Evolutionary conservation across 2,329 filamentous ascomycete genomes (phyloP).

Genomic region (Zarea fungicola): DNA sequence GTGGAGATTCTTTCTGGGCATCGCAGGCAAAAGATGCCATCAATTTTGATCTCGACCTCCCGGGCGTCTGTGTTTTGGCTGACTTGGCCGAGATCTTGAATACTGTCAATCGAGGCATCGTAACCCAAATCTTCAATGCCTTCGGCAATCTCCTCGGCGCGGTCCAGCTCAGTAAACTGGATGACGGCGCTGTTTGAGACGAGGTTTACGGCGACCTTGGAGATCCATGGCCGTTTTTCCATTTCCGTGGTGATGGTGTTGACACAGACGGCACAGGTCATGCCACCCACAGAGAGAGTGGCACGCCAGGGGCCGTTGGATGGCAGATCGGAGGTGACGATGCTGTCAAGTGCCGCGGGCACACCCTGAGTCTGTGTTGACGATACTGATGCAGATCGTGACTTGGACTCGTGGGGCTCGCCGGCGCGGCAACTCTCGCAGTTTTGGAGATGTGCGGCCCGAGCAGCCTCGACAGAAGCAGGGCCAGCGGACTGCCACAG

Average conservation of each 20-base stretch:
- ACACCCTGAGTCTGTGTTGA: not conserved
- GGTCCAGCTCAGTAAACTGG: constrained; percentile 39
- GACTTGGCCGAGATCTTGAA: constrained; percentile 37
- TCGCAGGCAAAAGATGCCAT: constrained; percentile 70
- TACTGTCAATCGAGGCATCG: constrained; percentile 53
- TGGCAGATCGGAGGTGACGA: not conserved
- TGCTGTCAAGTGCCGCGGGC: not conserved
- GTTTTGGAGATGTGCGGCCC: constrained; percentile 31
- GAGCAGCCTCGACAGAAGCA: constrained; percentile 19
- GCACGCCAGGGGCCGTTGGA: constrained; percentile 37
- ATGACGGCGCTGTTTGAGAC: constrained; percentile 63
- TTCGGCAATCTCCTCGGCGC: constrained; percentile 33
- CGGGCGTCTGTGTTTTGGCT: constrained; percentile 38
- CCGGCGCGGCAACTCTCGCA: constrained; percentile 31
- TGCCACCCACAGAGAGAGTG: constrained; percentile 59
- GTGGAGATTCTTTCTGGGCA: constrained; percentile 57
- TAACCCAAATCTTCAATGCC: constrained; percentile 61
- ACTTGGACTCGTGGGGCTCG: constrained; percentile 9
- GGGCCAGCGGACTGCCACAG: constrained; percentile 25
- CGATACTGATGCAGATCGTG: constrained; percentile 6
- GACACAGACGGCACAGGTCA: constrained; percentile 68
- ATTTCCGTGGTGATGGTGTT: constrained; percentile 58
- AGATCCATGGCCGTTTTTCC: constrained; percentile 51
- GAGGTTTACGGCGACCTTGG: constrained; percentile 56
- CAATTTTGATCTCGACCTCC: constrained; percentile 59